phyloP scores from a whole-genome alignment of 208 protist species.

The Leishmania amazonensis region DNA sequence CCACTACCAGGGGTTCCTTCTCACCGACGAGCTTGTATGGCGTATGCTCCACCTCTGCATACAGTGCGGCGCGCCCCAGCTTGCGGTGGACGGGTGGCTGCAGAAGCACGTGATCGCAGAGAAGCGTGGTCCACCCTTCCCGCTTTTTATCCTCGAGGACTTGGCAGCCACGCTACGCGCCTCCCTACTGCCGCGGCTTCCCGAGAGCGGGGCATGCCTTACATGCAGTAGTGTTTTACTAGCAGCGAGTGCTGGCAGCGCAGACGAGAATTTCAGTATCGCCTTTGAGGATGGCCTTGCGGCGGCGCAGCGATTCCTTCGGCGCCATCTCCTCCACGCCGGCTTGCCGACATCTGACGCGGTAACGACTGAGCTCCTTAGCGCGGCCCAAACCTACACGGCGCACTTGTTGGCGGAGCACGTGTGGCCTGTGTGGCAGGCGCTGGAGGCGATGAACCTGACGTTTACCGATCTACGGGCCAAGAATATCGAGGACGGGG shows the following conservation, averaged over 20 bases:
- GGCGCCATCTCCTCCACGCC: neutral
- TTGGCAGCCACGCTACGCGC: conserved; percentile 23
- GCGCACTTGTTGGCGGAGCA: conserved; percentile 36
- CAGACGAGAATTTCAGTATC: neutral
- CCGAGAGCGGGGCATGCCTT: conserved; percentile 29
- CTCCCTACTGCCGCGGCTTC: conserved; percentile 31
- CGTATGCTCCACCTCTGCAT: conserved; percentile 54
- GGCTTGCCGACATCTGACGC: neutral
- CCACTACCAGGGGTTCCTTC: conserved; percentile 58
- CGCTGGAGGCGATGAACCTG: conserved; percentile 36
- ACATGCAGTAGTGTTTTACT: conserved; percentile 16
- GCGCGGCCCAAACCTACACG: conserved; percentile 11
- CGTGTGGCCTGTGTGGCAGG: conserved; percentile 54
- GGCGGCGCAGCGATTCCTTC: conserved; percentile 16
- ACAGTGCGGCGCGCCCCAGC: conserved; percentile 40
- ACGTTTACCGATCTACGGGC: conserved; percentile 21
- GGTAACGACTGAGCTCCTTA: neutral
- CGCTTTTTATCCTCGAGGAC: conserved; percentile 38
- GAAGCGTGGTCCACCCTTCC: conserved; percentile 41
- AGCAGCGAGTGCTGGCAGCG: neutral
- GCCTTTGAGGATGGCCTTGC: conserved; percentile 22
- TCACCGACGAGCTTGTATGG: conserved; percentile 71
- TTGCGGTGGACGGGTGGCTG: conserved; percentile 40
- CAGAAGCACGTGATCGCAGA: conserved; percentile 36
- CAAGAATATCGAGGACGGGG: conserved; percentile 14